Conservation (phyloP, 495 filamentous ascomycete species). For the Aeminium ludgeri region DNA sequence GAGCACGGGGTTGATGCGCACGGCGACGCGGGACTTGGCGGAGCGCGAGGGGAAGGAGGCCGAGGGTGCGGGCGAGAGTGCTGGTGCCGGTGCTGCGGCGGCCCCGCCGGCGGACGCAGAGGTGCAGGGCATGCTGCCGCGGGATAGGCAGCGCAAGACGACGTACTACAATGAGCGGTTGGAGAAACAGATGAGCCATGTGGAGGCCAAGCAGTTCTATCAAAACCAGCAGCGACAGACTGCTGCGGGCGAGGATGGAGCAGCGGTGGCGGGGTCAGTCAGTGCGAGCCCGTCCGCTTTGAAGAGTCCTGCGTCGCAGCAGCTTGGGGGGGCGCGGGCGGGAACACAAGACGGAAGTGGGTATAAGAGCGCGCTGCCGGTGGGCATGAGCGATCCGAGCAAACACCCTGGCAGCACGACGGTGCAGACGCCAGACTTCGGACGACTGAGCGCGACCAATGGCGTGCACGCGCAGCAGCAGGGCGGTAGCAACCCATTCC, state of each 20-base stretch:
- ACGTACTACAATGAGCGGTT: constrained; percentile 73
- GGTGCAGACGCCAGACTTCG: constrained; percentile 17
- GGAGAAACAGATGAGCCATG: constrained; percentile 78
- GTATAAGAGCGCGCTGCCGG: constrained; percentile 16
- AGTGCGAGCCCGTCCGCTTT: constrained; percentile 2
- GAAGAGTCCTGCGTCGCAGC: too few species aligned
- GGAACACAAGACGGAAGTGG: background rate
- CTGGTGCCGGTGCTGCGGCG: too few species aligned
- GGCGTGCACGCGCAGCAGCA: constrained; percentile 3
- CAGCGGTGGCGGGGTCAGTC: background rate
- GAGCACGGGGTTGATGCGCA: constrained; percentile 4
- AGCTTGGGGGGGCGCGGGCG: too few species aligned
- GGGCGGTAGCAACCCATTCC: constrained; percentile 20
- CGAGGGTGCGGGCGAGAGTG: background rate
- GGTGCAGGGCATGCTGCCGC: constrained; percentile 40
- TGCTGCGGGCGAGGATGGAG: constrained; percentile 1
- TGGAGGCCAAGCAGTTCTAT: constrained; percentile 88
- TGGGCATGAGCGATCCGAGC: constrained; percentile 17
- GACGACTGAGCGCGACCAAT: constrained; percentile 8
- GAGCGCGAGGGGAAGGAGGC: background rate
- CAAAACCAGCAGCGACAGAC: constrained; percentile 51
- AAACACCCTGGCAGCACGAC: constrained; percentile 20
- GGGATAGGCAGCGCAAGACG: constrained; percentile 63
- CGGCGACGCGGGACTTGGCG: constrained; percentile 8
- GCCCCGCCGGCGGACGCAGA: background rate